Evolutionary conservation across 345 rosid species (phyloP).

Genomic region (Citrus inodora): DNA sequence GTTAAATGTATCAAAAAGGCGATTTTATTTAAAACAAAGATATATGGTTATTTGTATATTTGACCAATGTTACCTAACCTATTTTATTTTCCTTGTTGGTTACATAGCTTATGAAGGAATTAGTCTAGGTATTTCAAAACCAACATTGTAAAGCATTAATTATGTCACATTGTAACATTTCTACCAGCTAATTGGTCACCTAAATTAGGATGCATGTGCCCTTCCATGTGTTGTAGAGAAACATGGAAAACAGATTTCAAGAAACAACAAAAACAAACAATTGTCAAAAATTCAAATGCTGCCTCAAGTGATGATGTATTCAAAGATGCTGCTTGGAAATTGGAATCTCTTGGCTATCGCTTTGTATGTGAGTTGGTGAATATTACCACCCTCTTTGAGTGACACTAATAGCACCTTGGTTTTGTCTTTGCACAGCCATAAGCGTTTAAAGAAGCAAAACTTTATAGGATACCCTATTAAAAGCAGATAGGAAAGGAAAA

Average conservation of each 20-base stretch:
- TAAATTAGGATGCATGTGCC: not conserved
- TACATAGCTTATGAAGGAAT: not conserved
- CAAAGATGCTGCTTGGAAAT: not conserved
- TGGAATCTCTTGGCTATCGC: not conserved
- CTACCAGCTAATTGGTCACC: not conserved
- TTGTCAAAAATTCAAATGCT: not conserved
- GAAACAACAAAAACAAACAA: not conserved
- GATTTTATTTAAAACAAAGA: too few species aligned
- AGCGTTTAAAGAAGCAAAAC: constrained; percentile 1
- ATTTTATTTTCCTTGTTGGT: not conserved
- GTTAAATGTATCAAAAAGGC: not conserved
- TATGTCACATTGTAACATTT: not conserved
- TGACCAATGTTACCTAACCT: not conserved
- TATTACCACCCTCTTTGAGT: not conserved
- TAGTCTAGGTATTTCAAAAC: not conserved
- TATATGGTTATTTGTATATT: not conserved
- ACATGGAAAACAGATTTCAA: not conserved
- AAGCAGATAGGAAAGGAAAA: constrained; percentile 1
- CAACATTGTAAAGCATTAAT: not conserved
- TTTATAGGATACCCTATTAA: constrained; percentile 21
- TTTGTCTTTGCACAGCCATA: not conserved
- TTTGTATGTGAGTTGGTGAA: not conserved
- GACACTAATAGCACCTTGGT: not conserved
- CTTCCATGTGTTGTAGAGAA: not conserved
- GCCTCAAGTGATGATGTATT: not conserved